These are phyloP conservation scores for Cercospora berteroae DNA, from an alignment of 2,329 filamentous ascomycete genomes.

Conservation along the genomic window DNA sequence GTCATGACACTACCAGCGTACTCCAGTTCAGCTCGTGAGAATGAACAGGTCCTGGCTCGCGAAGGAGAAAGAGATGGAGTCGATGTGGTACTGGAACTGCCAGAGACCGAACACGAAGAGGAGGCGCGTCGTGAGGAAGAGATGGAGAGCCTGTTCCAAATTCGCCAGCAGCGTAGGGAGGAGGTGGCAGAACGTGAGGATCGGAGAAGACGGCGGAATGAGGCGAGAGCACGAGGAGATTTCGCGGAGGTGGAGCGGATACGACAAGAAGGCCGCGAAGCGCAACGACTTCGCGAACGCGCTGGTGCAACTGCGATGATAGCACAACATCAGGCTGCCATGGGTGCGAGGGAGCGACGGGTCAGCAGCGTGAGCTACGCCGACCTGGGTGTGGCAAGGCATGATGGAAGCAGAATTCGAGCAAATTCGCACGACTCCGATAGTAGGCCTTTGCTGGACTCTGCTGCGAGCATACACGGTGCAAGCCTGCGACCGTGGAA, in stretches of 20 bases:
- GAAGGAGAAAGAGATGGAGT: constrained; percentile 91
- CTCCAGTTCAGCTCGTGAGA: constrained; percentile 66
- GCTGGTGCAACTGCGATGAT: constrained; percentile 47
- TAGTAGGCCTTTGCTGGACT: constrained; percentile 66
- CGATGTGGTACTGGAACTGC: constrained; percentile 83
- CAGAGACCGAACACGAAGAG: constrained; percentile 74
- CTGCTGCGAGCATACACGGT: constrained; percentile 62
- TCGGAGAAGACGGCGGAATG: constrained; percentile 64
- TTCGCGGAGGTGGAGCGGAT: constrained; percentile 65
- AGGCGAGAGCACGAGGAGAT: constrained; percentile 72
- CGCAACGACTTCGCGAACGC: constrained; percentile 44
- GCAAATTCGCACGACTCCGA: constrained; percentile 74
- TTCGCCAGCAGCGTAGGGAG: constrained; percentile 71
- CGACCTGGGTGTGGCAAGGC: constrained; percentile 70
- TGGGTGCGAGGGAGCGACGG: constrained; percentile 57
- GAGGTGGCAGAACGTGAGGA: constrained; percentile 77
- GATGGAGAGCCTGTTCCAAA: constrained; percentile 91
- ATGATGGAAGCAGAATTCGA: constrained; percentile 72
- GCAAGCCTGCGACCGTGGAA: constrained; percentile 33
- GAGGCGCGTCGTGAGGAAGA: constrained; percentile 78
- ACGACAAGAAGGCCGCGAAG: constrained; percentile 54
- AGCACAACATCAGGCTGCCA: constrained; percentile 60
- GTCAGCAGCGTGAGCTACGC: constrained; percentile 75
- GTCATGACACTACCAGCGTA: constrained; percentile 92
- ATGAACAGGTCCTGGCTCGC: constrained; percentile 78